Base-by-base conservation (phyloP, 805 yeast species). In the Pichia phayaonensis region DNA sequence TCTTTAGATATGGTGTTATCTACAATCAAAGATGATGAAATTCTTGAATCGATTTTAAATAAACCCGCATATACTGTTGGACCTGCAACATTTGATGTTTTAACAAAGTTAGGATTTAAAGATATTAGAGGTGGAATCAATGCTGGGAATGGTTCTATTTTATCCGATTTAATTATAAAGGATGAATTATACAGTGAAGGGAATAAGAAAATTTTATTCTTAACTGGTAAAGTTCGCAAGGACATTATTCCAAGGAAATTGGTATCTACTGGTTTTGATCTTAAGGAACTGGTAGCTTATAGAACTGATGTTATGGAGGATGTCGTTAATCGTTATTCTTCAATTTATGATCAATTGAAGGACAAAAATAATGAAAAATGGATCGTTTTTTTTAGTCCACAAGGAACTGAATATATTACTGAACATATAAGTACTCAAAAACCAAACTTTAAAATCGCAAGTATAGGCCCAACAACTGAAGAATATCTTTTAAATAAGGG, bases 391-490 rank as follows among this genome's bases (percentile, higher is more conserved):
- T 92, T 90, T 66, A 87, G 97, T 55, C 95, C 97, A 0, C 95
- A 94, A 58, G 96, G 96, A 0, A 84, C 95, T 0, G 77, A 75
- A 27, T 71, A 66, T 1, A 82, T 90, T 13, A 77, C 86, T 4
- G 66, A 74, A 11, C 72, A 73, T 53, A 53, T 66, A 21, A 52
- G 48, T 29, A 41, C 49, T 2, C 20, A 47, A 4, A 44, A 26
- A 6, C 26, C 51, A 4, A 50, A 56, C 1, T 64, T 72, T 42
- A 74, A 72, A 45, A 68, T 89, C 16, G 97, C 95, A 0, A 81
- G 90, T 4, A 92, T 92, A 51, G 98, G 98, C 0, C 97, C 97
- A 2, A 92, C 97, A 0, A 92, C 98, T 12, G 80, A 84, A 49
- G 73, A 70, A 40, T 89, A 77, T 59, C 66, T 90, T 42, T 39